A percentile compares a stretch with the other conserved stretches of the same genome.
Evolutionary conservation across 2,329 filamentous ascomycete genomes (phyloP).

Genomic region (Drechslerella stenobrocha): DNA sequence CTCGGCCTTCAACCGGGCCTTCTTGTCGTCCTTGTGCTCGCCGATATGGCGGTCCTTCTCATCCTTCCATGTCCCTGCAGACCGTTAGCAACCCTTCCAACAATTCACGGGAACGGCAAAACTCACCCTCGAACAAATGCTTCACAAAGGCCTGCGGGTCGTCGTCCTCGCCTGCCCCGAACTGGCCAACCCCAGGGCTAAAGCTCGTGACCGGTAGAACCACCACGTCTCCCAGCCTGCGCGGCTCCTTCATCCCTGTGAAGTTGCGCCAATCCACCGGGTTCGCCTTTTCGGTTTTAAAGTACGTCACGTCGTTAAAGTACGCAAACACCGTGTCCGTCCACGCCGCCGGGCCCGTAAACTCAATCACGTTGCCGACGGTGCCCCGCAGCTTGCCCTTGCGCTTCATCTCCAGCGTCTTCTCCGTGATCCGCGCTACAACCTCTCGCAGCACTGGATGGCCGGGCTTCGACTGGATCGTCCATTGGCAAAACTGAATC

Average conservation of each 20-base stretch:
- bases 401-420: constrained; percentile 74
- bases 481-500: constrained; percentile 99
- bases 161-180: constrained; percentile 84
- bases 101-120: not conserved
- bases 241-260: constrained; percentile 78
- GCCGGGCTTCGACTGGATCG: constrained; percentile 91
- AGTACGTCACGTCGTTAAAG: constrained; percentile 88
- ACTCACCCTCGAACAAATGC: constrained; percentile 82
- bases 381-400: constrained; percentile 65
- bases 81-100: not conserved
- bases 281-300: constrained; percentile 75
- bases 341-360: constrained; percentile 92
- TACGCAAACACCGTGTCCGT: constrained; percentile 90
- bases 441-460: constrained; percentile 89
- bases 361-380: constrained; percentile 77
- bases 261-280: constrained; percentile 84
- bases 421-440: constrained; percentile 80
- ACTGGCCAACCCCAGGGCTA: constrained; percentile 89
- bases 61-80: constrained; percentile 73
- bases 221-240: constrained; percentile 89
- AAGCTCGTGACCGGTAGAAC: constrained; percentile 96
- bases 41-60: constrained; percentile 72
- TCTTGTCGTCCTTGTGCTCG: constrained; percentile 54
- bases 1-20: constrained; percentile 16
- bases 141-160: constrained; percentile 97